A percentile compares a stretch with the other conserved stretches of the same genome.
Conservation (phyloP, 805 yeast species). For the Candida parachauliodes region DNA sequence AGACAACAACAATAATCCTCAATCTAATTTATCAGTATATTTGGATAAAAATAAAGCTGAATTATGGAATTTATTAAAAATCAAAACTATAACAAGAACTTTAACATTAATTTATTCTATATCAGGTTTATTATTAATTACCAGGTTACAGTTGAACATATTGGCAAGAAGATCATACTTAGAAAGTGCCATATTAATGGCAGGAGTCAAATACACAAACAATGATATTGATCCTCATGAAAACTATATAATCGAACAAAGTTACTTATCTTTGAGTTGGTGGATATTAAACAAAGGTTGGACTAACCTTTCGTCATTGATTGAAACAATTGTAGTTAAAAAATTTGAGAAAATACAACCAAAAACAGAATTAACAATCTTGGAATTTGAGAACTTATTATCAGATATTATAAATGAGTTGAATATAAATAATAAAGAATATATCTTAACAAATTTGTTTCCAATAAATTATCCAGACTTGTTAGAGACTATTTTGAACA, state of each 20-base stretch:
- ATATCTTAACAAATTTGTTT: constrained; percentile 25
- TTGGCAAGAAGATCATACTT: constrained; percentile 84
- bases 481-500: constrained; percentile 47
- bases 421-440: constrained; percentile 12
- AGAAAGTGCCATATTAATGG: constrained; percentile 70
- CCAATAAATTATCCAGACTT: constrained; percentile 37
- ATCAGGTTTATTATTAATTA: constrained; percentile 68
- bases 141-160: constrained; percentile 83
- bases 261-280: constrained; percentile 86
- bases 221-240: constrained; percentile 18
- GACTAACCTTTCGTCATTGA: constrained; percentile 49
- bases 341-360: constrained; percentile 68
- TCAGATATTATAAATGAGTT: constrained; percentile 20
- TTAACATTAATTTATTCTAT: constrained; percentile 67
- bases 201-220: constrained; percentile 40
- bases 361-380: constrained; percentile 62
- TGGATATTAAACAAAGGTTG: constrained; percentile 91
- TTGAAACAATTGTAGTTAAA: constrained; percentile 53
- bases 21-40: constrained; percentile 15
- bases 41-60: constrained; percentile 39
- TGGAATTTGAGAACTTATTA: constrained; percentile 48
- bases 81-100: constrained; percentile 68
- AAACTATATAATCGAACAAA: constrained; percentile 67
- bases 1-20: constrained; percentile 20
- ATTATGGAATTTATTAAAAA: constrained; percentile 81